Base-by-base conservation (phyloP, 2,329 filamentous ascomycete species). In the Neopestalotiopsis sp. region DNA sequence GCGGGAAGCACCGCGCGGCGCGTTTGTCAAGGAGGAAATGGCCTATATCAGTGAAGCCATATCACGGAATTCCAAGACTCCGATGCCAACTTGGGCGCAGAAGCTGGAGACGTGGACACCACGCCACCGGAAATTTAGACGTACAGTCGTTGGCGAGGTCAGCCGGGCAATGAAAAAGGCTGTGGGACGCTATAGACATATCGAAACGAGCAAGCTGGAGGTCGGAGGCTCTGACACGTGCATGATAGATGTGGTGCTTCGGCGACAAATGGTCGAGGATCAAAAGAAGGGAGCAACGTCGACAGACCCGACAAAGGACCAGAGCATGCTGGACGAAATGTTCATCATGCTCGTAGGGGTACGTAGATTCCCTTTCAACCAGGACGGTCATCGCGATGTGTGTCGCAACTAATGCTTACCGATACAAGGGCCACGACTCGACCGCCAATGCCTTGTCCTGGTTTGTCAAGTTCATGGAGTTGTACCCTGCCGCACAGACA, bases 11-110 rank as follows among this genome's bases (percentile, higher is more conserved):
- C 57, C 61, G 34, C 63, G 68, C 53, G 59, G 69, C 17, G 40
- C 58, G 0, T 69, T 74, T 17, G 56, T 76, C 2, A 72, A 73
- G 53, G 70, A 73, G 32, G 70, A 72, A 40, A 67, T 76, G 17
- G 65, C 73, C 53, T 74, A 73, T 53, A 68, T 76, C n/a, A 68
- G 70, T 64, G 57, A 74, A 17, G 71, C 70, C 17, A 69, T 75
- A 17, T 67, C 67, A 1, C 67, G 70, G 4, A 71, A 69, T 20
- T 40, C 68, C 17, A 74, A 70, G 20, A 69, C 45, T 5, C 70
- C 70, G 1, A 17, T 69, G 2, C 73, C 74, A 6, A 71, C 40
- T 42, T 42, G 40, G 40, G 40, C 40, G 40, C 40, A 42, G 9
- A 42, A 42, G 40, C 40, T 42, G 40, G 40, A 42, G 40, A 42